Percentiles rank a stretch among this genome's conserved stretches.
These are phyloP conservation scores for Penicillium bovifimosum DNA, from an alignment of 495 filamentous ascomycete species.

Conservation along the genomic window DNA sequence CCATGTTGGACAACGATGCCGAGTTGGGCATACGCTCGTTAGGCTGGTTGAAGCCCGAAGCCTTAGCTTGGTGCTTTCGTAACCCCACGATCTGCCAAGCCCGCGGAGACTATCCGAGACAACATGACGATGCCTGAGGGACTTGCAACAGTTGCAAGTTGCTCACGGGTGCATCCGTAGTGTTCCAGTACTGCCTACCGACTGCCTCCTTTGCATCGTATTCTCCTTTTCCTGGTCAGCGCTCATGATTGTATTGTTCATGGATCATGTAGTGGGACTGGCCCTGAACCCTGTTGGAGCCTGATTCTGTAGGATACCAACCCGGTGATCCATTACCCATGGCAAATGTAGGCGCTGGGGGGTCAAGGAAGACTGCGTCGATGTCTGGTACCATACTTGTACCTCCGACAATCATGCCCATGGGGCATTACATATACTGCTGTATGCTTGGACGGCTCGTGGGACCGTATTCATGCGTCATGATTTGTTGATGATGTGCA, in stretches of 20 bases:
- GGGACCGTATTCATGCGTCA: neutral
- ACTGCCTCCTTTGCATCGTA: too few relatives aligned
- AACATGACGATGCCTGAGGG: too few relatives aligned
- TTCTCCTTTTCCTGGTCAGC: neutral
- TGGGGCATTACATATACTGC: slow-evolving; percentile 13
- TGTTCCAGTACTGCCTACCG: too few relatives aligned
- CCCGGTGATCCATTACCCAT: slow-evolving; percentile 12
- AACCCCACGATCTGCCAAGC: too few relatives aligned
- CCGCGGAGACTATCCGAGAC: too few relatives aligned
- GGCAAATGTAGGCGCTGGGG: slow-evolving; percentile 18
- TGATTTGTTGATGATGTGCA: neutral
- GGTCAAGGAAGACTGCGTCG: slow-evolving; percentile 23
- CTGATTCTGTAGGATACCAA: slow-evolving; percentile 10
- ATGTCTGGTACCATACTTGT: slow-evolving; percentile 18
- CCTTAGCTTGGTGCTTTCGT: too few relatives aligned
- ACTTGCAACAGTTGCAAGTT: too few relatives aligned
- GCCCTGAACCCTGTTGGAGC: slow-evolving; percentile 14
- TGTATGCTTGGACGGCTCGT: slow-evolving; percentile 4
- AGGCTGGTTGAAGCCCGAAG: too few relatives aligned
- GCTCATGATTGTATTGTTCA: neutral
- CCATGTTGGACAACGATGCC: too few relatives aligned
- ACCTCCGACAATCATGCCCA: slow-evolving; percentile 24
- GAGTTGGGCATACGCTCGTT: too few relatives aligned
- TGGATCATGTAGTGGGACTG: slow-evolving; percentile 15
- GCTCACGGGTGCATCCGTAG: too few relatives aligned